Base-by-base conservation (phyloP, 176 grass and related monocot species). In the Hordeum marinum region DNA sequence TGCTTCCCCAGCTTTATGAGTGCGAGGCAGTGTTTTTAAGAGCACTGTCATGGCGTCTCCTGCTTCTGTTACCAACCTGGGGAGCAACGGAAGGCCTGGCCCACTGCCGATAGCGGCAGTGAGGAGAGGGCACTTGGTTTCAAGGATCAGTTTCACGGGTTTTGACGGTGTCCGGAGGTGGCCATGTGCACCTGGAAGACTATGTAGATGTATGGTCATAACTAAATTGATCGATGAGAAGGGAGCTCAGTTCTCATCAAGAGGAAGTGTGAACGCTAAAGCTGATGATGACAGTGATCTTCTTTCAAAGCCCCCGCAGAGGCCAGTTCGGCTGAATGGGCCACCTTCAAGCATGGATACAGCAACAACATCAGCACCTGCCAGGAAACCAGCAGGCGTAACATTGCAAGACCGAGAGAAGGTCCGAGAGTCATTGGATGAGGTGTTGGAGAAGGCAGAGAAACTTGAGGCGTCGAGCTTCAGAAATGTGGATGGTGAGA, bases 391-490 rank as follows among this genome's bases (percentile, higher is more conserved):
- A 37, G 48, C 78, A 6, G 85, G 32, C 6, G 21, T 60, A 26
- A 78, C 68, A 15, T 79, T 94, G 79, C 82, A 92, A 39, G 89
- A 98, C 26, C 76, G 89, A 76, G 82, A 93, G 27, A 95, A 92
- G 83, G 84, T 98, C 65, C 84, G 92, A 24, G 93, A 90, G 41
- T 88, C 93, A 31, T 83, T 98, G 70, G 91, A 94, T 4, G 93
- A 95, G 86, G 93, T 91, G 64, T 83, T 98, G 84, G 91, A 92
- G 66, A 95, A 94, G 86, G 96, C 85, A 18, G 93, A 93, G 85
- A 95, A 94, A 73, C 96, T 98, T 21, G 88, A 98, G 82, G 82
- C 76, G n/a, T 87, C 79, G 18, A 86, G 46, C 72, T 79, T 81
- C 7, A 20, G 74, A 62, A 90, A 81, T 58, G 57, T 63, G 39